Base-by-base conservation (phyloP, 805 yeast species). In the Sugiyamaella qingdaonensis region DNA sequence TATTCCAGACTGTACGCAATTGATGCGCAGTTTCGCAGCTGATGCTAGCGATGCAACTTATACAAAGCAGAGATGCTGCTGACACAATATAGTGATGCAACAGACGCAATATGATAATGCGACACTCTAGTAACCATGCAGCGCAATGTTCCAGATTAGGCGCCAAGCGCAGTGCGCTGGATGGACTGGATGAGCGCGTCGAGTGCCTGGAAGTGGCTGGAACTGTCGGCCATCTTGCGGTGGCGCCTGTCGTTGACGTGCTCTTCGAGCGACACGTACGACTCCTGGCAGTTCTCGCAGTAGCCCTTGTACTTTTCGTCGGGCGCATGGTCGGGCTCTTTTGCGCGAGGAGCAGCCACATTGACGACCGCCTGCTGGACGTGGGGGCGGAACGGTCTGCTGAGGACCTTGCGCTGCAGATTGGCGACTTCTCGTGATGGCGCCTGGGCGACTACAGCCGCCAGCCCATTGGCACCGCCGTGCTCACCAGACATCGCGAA, bases 241-340 rank as follows among this genome's bases (percentile, higher is more conserved):
- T 92, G 99, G 58, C 84, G 79, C 34, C 78, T 79, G 21, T 88
- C 77, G 29, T 64, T 62, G 39, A 88, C 79, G 66, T 92, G 99
- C 53, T 81, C 87, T 24, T 82, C 87, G 63, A 90, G 84, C 59
- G 81, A 80, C 49, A 86, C 91, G 65, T 86, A 92, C 65, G 84
- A 84, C 55, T 85, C 86, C 21, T 92, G 76, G 69, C 99, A 92
- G 65, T 92, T 92, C 66, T 92, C 99, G 71, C 99, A 92, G 68
- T 88, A 91, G 0, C 97, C 97, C 52, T 60, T 58, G 37, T 33
- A 27, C 48, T 46, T 42, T 24, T 31, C 36, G 39, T 44, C 52
- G 18, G 50, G 42, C 8, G 49, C 41, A n/a, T 45, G 34, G 54
- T 68, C 43, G 63, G 64, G 63, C 60, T 59, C 43, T 64, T 43